phyloP scores from a whole-genome alignment of 163 green algal species.

The Scenedesmus sp. region DNA sequence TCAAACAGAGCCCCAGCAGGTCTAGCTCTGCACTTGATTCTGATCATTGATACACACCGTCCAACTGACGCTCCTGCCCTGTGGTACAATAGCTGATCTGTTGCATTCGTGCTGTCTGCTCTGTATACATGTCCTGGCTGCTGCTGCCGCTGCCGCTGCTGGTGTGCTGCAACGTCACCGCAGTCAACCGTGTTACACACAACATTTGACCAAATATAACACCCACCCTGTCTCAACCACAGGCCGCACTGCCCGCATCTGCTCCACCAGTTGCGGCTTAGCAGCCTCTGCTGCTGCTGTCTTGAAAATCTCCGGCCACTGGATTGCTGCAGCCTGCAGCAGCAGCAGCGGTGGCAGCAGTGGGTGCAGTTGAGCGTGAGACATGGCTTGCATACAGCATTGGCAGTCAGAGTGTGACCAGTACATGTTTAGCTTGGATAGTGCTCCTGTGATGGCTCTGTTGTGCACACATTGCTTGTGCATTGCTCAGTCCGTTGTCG shows the following conservation, averaged over 20 bases:
- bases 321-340: constrained; percentile 28
- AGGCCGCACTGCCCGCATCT: constrained; percentile 90
- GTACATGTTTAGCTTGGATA: background rate
- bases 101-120: no score
- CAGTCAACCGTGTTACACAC: no score
- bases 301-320: constrained; percentile 92
- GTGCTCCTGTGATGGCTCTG: background rate
- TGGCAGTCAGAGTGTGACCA: background rate
- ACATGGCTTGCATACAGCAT: background rate
- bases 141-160: no score
- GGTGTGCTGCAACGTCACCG: no score
- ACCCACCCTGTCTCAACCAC: constrained; percentile 96
- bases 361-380: background rate
- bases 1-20: no score
- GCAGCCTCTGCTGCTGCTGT: constrained; percentile 62
- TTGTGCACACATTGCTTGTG: background rate
- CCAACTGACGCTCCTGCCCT: no score
- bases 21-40: no score
- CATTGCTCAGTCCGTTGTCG: background rate
- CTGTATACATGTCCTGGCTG: no score
- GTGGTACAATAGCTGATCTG: no score
- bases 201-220: background rate
- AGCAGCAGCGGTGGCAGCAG: background rate
- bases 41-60: no score
- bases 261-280: constrained; percentile 83